Evolutionary conservation across 768 basidiomycete species (phyloP), one percentile per base, ranked within the genome.

Genomic region (Suillus bovinus): DNA sequence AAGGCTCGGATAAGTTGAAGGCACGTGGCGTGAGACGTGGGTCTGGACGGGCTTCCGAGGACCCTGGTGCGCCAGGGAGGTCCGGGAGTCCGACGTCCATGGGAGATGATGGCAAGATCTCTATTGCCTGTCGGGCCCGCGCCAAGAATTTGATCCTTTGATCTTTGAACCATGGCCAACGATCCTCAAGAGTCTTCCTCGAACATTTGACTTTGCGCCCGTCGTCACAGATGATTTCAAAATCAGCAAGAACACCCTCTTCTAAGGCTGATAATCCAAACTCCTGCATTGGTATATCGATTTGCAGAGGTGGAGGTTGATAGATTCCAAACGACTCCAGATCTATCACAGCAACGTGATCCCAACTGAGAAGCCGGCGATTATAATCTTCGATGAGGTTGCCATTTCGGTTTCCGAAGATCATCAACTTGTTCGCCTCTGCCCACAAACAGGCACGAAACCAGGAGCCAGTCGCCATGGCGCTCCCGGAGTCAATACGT

Each of bases 281-380:
- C 71, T 92, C 87, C 72, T 96, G 93, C 82, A 92, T 88, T 1
- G 83, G 81, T 33, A 89, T 77, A 63, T 88, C 86, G 49, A 88
- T 80, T 64, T 79, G 86, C 46, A 84, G 80, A 4, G 81, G 73
- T 0, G 95, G 94, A 0, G 94, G 90, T 67, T 93, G 90, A 71
- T 99, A 99, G 65, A 99, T 94, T 1, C 96, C 96, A 69, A 95
- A 96, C 0, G 96, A 90, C 75, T 98, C 96, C 29, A 97, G 80
- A 70, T 96, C 93, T 61, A 96, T 87, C 60, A 91, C 87, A 5
- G 92, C 92, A 59, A 96, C 87, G 70, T 98, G 91, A 69, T 95
- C 92, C 92, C 93, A 95, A 70, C 89, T 92, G 63, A 94, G 83
- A 13, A 95, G 81, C 22, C 94, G 88, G 53, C 92, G 88, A 69